These are phyloP conservation scores for Dendrobium nobile DNA, from an alignment of 106 monocot genomes.

Conservation along the genomic window DNA sequence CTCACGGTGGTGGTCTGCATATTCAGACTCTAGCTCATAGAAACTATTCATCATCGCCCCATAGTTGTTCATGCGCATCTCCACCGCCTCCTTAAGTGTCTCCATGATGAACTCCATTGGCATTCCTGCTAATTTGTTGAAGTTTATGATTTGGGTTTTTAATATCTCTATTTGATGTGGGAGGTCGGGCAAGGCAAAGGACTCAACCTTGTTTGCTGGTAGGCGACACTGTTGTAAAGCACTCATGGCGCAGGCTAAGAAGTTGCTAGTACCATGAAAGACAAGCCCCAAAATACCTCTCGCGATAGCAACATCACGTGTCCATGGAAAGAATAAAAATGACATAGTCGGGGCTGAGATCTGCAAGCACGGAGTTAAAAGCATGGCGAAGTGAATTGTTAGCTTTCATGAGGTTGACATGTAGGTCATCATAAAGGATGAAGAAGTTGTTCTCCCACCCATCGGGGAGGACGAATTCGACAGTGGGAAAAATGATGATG, in stretches of 20 bases:
- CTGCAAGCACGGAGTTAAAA: background rate
- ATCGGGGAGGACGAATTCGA: background rate
- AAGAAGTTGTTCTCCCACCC: slow-evolving; percentile 14
- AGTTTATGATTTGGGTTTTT: no score
- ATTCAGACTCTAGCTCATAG: slow-evolving; percentile 28
- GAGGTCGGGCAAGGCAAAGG: no score
- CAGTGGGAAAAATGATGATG: slow-evolving; percentile 19
- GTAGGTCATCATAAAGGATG: background rate
- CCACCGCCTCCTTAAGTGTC: background rate
- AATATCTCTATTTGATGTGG: no score
- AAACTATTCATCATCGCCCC: slow-evolving; percentile 37
- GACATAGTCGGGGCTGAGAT: slow-evolving; percentile 25
- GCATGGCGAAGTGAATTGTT: background rate
- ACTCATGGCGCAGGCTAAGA: slow-evolving; percentile 4
- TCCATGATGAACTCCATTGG: background rate
- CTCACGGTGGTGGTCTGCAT: slow-evolving; percentile 8
- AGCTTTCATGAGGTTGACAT: slow-evolving; percentile 6
- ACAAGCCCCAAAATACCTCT: slow-evolving; percentile 19
- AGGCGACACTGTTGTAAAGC: background rate
- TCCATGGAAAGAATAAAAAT: slow-evolving; percentile 32
- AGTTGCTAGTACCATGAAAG: slow-evolving; percentile 29
- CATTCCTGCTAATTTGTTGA: no score
- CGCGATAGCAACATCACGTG: slow-evolving; percentile 13
- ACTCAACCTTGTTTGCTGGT: background rate
- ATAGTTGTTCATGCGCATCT: slow-evolving; percentile 1